Percentiles rank a stretch among this genome's conserved stretches.
phyloP scores from a whole-genome alignment of 371 early-diverging fungal species.

The Mucor piriformis region DNA sequence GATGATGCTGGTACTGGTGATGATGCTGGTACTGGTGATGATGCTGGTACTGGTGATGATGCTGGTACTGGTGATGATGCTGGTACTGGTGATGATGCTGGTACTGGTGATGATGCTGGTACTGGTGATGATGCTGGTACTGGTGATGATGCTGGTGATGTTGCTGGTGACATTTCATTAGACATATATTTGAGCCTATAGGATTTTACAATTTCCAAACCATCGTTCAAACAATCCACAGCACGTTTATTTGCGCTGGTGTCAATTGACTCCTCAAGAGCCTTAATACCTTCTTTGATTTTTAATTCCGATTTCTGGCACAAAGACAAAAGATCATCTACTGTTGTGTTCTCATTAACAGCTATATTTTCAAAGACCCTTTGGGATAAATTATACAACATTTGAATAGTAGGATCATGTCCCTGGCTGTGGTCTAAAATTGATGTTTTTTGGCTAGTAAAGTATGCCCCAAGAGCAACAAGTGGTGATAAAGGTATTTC shows the following conservation, averaged over 20 bases:
- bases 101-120: neutral
- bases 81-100: neutral
- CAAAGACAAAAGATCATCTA: constrained; percentile 1
- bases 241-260: constrained; percentile 12
- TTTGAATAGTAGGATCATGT: no score
- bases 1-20: no score
- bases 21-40: neutral
- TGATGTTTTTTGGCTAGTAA: no score
- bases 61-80: no score
- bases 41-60: no score
- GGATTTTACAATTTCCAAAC: constrained; percentile 6
- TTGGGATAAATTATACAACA: neutral
- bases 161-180: neutral
- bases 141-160: neutral
- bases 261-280: constrained; percentile 6
- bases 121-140: neutral
- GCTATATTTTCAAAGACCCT: neutral
- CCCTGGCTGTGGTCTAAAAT: no score
- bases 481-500: constrained; percentile 6
- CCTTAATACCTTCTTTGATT: constrained; percentile 9
- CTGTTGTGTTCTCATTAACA: neutral
- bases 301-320: constrained; percentile 9
- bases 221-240: constrained; percentile 19
- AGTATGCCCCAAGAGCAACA: no score
- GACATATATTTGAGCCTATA: constrained; percentile 14